phyloP scores from a whole-genome alignment of 805 yeast species.

The Wickerhamiella kurtzmanii region DNA sequence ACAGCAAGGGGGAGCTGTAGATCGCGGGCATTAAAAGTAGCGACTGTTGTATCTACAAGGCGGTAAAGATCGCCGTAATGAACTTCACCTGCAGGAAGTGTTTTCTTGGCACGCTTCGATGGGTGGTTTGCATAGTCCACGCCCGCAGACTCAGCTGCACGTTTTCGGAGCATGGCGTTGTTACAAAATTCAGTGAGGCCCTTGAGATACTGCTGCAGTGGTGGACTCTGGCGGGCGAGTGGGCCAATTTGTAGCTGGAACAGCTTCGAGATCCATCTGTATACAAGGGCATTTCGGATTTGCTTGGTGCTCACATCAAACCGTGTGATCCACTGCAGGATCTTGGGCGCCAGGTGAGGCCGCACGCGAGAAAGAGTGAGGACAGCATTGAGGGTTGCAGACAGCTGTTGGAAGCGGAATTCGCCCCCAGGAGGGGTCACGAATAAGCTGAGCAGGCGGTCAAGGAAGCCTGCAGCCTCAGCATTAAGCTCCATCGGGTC shows the following conservation, averaged over 20 bases:
- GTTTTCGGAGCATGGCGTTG: slow-evolving; percentile 20
- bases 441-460: slow-evolving; percentile 44
- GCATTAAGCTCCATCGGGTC: slow-evolving; percentile 43
- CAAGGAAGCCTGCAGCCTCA: slow-evolving; percentile 60
- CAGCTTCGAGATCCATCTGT: slow-evolving; percentile 16
- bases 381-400: slow-evolving; percentile 55
- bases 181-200: slow-evolving; percentile 22
- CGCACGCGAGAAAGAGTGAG: slow-evolving; percentile 52
- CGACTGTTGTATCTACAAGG: slow-evolving; percentile 51
- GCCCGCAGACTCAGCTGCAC: slow-evolving; percentile 21
- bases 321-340: slow-evolving; percentile 44
- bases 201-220: slow-evolving; percentile 21
- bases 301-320: slow-evolving; percentile 33
- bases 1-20: slow-evolving; percentile 52
- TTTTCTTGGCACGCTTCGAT: slow-evolving; percentile 17
- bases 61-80: slow-evolving; percentile 52
- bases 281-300: slow-evolving; percentile 20
- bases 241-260: slow-evolving; percentile 18
- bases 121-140: slow-evolving; percentile 18
- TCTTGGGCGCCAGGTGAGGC: slow-evolving; percentile 40
- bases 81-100: slow-evolving; percentile 15
- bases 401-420: slow-evolving; percentile 42
- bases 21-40: slow-evolving; percentile 54
- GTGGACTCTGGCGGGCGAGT: slow-evolving; percentile 14
- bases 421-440: slow-evolving; percentile 32